Conservation (phyloP, 73 alveolate species). For the Breviolum minutum region DNA sequence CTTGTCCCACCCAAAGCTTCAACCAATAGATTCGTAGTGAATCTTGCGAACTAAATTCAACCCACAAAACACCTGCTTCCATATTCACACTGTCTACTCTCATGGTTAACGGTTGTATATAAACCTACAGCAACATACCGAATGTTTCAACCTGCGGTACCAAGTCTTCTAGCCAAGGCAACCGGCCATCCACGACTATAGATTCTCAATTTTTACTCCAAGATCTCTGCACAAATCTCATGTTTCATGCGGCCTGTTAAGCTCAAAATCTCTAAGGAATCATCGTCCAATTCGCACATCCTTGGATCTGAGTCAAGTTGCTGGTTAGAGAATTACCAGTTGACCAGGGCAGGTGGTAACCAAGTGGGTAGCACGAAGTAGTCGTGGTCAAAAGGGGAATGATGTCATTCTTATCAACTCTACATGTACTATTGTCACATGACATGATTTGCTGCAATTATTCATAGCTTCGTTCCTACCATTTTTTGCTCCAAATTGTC, state of each 20-base stretch:
- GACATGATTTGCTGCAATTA: no score
- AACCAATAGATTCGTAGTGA: no score
- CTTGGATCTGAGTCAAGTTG: not conserved
- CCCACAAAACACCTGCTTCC: not conserved
- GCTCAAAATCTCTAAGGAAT: conserved; percentile 49
- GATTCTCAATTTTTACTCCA: not conserved
- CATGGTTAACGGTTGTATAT: not conserved
- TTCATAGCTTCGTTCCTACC: no score
- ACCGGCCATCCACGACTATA: not conserved
- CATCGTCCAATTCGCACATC: conserved; percentile 83
- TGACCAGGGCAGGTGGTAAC: not conserved
- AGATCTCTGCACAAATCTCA: not conserved
- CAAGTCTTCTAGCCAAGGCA: not conserved
- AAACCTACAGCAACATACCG: not conserved
- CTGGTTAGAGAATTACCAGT: no score
- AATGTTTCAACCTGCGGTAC: not conserved
- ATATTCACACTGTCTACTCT: not conserved
- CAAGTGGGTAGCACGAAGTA: no score
- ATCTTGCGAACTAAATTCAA: no score
- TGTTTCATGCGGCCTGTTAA: not conserved
- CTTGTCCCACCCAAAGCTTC: no score
- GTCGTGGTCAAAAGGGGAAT: no score
- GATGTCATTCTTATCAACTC: no score
- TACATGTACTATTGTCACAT: no score
- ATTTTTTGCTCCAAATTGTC: no score